These are phyloP conservation scores for Candolleomyces aberdarensis DNA, from an alignment of 768 basidiomycete genomes.

Conservation along the genomic window DNA sequence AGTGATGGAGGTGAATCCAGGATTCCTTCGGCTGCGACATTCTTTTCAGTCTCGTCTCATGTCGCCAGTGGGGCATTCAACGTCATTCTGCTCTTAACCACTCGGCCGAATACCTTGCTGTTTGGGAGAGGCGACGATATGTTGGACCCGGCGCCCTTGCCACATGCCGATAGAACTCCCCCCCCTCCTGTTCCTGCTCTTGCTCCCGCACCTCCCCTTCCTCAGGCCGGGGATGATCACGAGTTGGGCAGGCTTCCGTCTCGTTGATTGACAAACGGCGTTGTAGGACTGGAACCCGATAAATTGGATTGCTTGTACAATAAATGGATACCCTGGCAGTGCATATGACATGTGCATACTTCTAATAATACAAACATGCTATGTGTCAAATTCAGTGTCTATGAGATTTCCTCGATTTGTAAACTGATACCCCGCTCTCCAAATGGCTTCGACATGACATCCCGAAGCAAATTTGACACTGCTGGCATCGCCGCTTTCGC, in stretches of 20 bases:
- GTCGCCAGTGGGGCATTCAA: conserved; percentile 38
- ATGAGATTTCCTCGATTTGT: too few relatives aligned
- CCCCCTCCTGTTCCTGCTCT: too few relatives aligned
- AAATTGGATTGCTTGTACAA: too few relatives aligned
- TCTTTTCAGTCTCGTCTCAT: conserved; percentile 30
- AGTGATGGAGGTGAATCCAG: not conserved
- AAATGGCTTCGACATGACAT: not conserved
- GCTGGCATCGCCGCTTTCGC: not conserved
- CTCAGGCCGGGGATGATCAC: not conserved
- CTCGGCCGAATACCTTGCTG: conserved; percentile 31
- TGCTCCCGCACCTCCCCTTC: too few relatives aligned
- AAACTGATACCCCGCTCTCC: not conserved
- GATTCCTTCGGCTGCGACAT: conserved; percentile 27
- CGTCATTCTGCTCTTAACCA: conserved; percentile 33
- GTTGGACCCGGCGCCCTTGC: not conserved
- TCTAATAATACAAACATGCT: too few relatives aligned
- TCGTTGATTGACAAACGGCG: not conserved
- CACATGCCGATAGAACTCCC: too few relatives aligned
- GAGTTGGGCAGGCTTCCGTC: not conserved
- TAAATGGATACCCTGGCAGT: too few relatives aligned
- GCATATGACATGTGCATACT: too few relatives aligned
- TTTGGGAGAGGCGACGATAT: conserved; percentile 16
- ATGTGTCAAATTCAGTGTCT: too few relatives aligned
- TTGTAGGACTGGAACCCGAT: not conserved
- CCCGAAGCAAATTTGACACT: not conserved